Percentiles rank a stretch among this genome's conserved stretches.
These are phyloP conservation scores for Blastobotrys persicus DNA, from an alignment of 1,139 yeast species.

Conservation along the genomic window DNA sequence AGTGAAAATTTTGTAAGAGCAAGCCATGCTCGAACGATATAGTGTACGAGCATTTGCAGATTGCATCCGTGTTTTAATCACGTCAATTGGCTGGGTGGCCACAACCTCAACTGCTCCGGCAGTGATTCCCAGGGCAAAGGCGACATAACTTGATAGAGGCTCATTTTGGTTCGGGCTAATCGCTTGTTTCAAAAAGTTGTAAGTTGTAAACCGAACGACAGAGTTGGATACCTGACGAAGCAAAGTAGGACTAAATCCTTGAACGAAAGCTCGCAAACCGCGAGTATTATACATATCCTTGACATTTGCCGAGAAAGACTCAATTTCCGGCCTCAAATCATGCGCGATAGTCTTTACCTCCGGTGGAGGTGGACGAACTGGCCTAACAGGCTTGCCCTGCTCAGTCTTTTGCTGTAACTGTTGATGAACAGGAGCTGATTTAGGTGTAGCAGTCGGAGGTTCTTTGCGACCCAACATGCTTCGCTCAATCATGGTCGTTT, in stretches of 20 bases:
- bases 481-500: constrained; percentile 76
- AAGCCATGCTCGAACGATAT: constrained; percentile 62
- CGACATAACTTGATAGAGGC: constrained; percentile 26
- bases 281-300: constrained; percentile 63
- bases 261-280: constrained; percentile 74
- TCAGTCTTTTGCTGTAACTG: not conserved
- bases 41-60: constrained; percentile 59
- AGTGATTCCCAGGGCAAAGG: constrained; percentile 33
- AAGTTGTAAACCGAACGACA: constrained; percentile 79
- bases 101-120: constrained; percentile 68
- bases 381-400: constrained; percentile 1
- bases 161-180: constrained; percentile 37
- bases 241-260: constrained; percentile 79
- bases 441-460: constrained; percentile 4
- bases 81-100: constrained; percentile 88
- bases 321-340: constrained; percentile 23
- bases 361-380: constrained; percentile 21
- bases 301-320: constrained; percentile 30
- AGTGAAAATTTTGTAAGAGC: constrained; percentile 68
- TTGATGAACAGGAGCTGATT: not conserved
- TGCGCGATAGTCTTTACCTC: constrained; percentile 6
- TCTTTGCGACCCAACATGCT: constrained; percentile 15
- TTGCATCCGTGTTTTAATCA: constrained; percentile 85
- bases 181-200: constrained; percentile 67
- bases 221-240: constrained; percentile 77